Conservation (phyloP, 1,284 basidiomycete species). For the Spongiforma sp. region DNA sequence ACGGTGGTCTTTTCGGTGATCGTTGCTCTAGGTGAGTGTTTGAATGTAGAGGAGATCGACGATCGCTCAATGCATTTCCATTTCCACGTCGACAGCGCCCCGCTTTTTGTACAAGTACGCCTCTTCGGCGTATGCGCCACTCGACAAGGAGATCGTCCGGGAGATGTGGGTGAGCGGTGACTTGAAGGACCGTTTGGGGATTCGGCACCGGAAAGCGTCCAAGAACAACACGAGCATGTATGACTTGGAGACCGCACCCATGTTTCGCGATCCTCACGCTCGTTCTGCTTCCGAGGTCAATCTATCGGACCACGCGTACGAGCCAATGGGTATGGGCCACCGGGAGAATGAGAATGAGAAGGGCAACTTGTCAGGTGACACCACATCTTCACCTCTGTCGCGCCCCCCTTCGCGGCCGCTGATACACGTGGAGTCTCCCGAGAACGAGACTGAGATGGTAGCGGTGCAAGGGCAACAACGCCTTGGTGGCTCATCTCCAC, state of each 20-base stretch:
- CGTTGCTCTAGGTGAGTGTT: conserved; percentile 72
- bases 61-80: too few species aligned
- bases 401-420: conserved; percentile 4
- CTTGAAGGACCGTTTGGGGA: conserved; percentile 82
- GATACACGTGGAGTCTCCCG: conserved; percentile 18
- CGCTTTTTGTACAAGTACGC: conserved; percentile 77
- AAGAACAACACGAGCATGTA: conserved; percentile 40
- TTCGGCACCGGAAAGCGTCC: conserved; percentile 61
- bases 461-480: background rate
- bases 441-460: background rate
- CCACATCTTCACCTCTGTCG: background rate
- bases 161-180: conserved; percentile 90
- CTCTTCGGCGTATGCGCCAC: conserved; percentile 67
- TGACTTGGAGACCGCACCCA: conserved; percentile 66
- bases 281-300: conserved; percentile 66
- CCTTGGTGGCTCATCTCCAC: background rate
- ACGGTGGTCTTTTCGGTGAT: conserved; percentile 71
- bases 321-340: conserved; percentile 50
- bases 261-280: conserved; percentile 66
- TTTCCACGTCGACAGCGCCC: too few species aligned
- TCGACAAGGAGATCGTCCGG: conserved; percentile 86
- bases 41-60: background rate
- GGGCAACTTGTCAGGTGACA: conserved; percentile 1
- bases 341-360: conserved; percentile 24
- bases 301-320: conserved; percentile 43